Percentiles rank a stretch among this genome's conserved stretches.
phyloP scores from a whole-genome alignment of 1,139 yeast species.

The Meyerozyma smithsonii region DNA sequence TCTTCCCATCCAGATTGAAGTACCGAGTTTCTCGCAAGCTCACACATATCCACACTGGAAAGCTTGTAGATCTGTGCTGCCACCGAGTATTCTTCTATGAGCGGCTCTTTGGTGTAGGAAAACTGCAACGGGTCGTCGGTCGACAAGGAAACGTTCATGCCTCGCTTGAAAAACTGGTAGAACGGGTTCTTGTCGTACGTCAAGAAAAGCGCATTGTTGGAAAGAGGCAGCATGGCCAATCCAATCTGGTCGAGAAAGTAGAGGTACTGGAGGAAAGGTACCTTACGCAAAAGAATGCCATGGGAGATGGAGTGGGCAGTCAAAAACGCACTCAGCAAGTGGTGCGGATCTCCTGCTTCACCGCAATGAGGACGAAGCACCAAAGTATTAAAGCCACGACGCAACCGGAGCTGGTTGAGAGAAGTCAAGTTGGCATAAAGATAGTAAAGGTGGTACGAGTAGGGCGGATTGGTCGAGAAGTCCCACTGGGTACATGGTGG shows the following conservation, averaged over 20 bases:
- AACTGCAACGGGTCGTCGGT: slow-evolving; percentile 76
- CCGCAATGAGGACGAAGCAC: slow-evolving; percentile 97
- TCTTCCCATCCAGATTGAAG: slow-evolving; percentile 91
- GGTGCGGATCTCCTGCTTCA: slow-evolving; percentile 99
- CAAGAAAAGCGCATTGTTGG: slow-evolving; percentile 91
- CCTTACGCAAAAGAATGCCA: slow-evolving; percentile 86
- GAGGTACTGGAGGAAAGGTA: slow-evolving; percentile 90
- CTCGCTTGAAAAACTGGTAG: slow-evolving; percentile 83
- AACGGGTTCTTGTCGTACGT: slow-evolving; percentile 95
- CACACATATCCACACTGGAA: slow-evolving; percentile 96
- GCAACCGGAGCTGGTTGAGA: slow-evolving; percentile 75
- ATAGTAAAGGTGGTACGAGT: slow-evolving; percentile 89
- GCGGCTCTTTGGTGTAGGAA: slow-evolving; percentile 95
- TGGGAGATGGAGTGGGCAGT: slow-evolving; percentile 92
- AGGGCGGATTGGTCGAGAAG: slow-evolving; percentile 82
- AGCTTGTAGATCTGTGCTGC: slow-evolving; percentile 96
- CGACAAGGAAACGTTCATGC: slow-evolving; percentile 87
- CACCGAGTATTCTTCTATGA: slow-evolving; percentile 94
- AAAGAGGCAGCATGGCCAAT: slow-evolving; percentile 97
- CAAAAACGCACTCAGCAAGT: slow-evolving; percentile 82
- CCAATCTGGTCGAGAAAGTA: slow-evolving; percentile 94
- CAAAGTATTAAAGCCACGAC: slow-evolving; percentile 77
- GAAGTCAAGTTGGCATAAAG: slow-evolving; percentile 81
- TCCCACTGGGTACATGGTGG: slow-evolving; percentile 86
- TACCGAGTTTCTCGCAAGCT: slow-evolving; percentile 70